These are phyloP conservation scores for Atalantia buxifolia DNA, from an alignment of 345 rosid genomes.

Conservation along the genomic window DNA sequence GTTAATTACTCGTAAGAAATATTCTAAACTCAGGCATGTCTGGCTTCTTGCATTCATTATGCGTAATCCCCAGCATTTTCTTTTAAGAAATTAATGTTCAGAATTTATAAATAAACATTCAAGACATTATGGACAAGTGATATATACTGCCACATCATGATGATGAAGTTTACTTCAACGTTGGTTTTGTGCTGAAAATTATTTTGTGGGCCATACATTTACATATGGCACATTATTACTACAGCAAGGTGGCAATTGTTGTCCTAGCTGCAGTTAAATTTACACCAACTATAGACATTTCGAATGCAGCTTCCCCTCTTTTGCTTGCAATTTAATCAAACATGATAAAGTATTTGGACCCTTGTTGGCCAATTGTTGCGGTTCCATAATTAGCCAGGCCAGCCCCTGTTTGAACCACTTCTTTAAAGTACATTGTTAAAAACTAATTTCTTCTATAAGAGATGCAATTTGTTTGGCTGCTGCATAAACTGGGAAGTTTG, in stretches of 20 bases:
- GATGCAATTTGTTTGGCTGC: background rate
- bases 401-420: background rate
- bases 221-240: slow-evolving; percentile 9
- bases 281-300: background rate
- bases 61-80: background rate
- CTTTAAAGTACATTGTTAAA: background rate
- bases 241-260: slow-evolving; percentile 1
- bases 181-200: slow-evolving; percentile 3
- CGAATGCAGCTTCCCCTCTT: background rate
- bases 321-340: slow-evolving; percentile 30
- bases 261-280: background rate
- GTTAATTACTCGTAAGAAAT: background rate
- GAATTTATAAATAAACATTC: background rate
- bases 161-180: slow-evolving; percentile 8
- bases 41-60: slow-evolving; percentile 7
- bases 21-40: slow-evolving; percentile 5
- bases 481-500: background rate
- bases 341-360: background rate
- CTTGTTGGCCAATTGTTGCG: background rate
- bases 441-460: background rate
- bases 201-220: background rate
- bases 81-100: background rate
- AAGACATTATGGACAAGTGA: background rate
- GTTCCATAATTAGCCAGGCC: background rate
- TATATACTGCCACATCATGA: slow-evolving; percentile 13